Evolutionary conservation across 345 rosid genomes (phyloP), one percentile per base, ranked within the genome.

Genomic region (Acer campestre): DNA sequence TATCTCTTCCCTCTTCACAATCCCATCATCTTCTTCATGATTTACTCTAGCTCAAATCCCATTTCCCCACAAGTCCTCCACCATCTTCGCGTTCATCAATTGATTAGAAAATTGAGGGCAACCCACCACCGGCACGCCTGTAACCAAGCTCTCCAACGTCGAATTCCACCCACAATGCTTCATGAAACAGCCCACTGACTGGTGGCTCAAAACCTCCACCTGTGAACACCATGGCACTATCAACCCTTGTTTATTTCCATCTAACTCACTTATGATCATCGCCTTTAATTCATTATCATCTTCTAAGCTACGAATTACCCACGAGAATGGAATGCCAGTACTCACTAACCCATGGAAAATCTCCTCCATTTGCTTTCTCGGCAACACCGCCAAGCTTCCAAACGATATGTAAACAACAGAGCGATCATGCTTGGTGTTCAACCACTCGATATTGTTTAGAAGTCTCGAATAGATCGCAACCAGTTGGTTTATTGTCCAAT

Each of bases 101-200:
- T 87, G 90, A 38, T 87, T 88, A 0, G 90, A 38, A 82, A 82
- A 87, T 44, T 77, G 86, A 3, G 88, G 90, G 35, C 71, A 71
- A 0, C 78, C 82, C 75, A 86, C 84, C 84, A 84, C 61, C 0
- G 87, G 87, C 27, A 84, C 86, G 7, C 87, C 89, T 0, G 76
- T 61, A 13, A 62, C 67, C 71, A 84, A 55, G 82, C 89, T 77
- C 77, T 86, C 87, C 1, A 74, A 27, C 10, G 80, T 76, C 11
- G 89, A 86, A 75, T 78, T 86, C 89, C 89, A 86, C 8, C 89
- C 86, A 3, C 89, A 86, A 61, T 86, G 89, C 25, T 85, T 82
- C 46, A 87, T 16, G 62, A 87, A 84, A 61, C 90, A 87, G 23
- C 88, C 90, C 0, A 80, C 18, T 3, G 88, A 75, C 0, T 62